A percentile compares a stretch with the other conserved stretches of the same genome.
phyloP scores from a whole-genome alignment of 495 filamentous ascomycete species.

The Lichina pygmaea region DNA sequence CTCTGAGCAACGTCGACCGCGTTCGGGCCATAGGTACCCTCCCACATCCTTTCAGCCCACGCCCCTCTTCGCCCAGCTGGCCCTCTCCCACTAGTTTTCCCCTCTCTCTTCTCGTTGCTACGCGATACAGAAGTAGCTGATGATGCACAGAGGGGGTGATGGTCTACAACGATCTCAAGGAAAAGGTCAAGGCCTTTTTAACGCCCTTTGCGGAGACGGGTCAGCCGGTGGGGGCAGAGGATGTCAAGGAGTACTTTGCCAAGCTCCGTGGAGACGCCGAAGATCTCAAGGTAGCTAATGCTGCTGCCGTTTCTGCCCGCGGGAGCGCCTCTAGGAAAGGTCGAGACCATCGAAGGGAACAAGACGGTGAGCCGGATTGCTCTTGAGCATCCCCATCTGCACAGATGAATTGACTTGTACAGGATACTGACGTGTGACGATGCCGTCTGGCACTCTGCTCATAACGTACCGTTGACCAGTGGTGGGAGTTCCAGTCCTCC shows the following conservation, averaged over 20 bases:
- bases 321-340: neutral
- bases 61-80: neutral
- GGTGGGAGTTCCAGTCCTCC: too few relatives aligned
- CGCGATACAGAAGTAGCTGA: neutral
- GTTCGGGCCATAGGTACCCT: conserved; percentile 42
- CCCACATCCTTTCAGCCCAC: neutral
- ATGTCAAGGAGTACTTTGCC: conserved; percentile 90
- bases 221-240: conserved; percentile 62
- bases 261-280: conserved; percentile 67
- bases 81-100: neutral
- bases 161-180: conserved; percentile 86
- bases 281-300: conserved; percentile 20
- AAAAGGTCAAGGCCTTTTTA: conserved; percentile 78
- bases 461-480: too few relatives aligned
- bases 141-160: conserved; percentile 49
- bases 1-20: conserved; percentile 67
- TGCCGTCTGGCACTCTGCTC: too few relatives aligned
- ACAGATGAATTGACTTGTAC: too few relatives aligned
- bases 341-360: neutral
- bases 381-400: too few relatives aligned
- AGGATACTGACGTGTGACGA: too few relatives aligned
- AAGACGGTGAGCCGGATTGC: neutral
- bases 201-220: conserved; percentile 82
- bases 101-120: neutral
- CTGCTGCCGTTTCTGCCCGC: conserved; percentile 5